Evolutionary conservation across 2,329 filamentous ascomycete species (phyloP).

Genomic region (Fusarium subtropicale): DNA sequence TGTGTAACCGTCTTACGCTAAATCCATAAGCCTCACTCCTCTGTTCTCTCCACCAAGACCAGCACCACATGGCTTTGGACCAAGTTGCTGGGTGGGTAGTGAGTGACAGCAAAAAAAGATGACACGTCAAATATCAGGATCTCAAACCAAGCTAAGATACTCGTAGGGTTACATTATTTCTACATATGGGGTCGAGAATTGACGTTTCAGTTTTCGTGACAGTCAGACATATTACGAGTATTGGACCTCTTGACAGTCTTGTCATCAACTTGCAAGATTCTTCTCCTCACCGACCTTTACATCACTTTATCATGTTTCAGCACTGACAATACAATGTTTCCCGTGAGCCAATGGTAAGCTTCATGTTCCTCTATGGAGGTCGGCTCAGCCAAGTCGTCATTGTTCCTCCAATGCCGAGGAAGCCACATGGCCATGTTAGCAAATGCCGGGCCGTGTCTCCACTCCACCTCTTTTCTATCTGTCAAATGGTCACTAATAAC

Average conservation of each 20-base stretch:
- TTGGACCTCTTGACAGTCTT: background rate
- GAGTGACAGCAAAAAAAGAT: conserved; percentile 1
- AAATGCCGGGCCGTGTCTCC: conserved; percentile 21
- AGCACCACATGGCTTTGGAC: conserved; percentile 3
- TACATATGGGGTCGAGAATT: background rate
- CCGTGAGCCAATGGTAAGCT: background rate
- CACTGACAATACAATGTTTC: background rate
- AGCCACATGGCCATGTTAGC: conserved; percentile 23
- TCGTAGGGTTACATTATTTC: conserved; percentile 9
- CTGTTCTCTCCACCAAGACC: background rate
- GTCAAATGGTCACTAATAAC: conserved; percentile 22
- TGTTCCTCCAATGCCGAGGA: conserved; percentile 21
- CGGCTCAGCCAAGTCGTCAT: conserved; percentile 11
- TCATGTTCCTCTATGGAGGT: background rate
- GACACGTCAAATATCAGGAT: conserved; percentile 18
- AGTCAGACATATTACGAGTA: background rate
- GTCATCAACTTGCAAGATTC: background rate
- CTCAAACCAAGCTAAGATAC: background rate
- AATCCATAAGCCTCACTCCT: background rate
- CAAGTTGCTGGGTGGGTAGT: background rate
- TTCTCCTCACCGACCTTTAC: background rate
- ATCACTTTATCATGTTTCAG: background rate
- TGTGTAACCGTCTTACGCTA: conserved; percentile 25
- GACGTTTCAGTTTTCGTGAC: background rate
- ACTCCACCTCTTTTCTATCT: conserved; percentile 14